phyloP scores from a whole-genome alignment of 345 rosid species.

The Brassica carinata region DNA sequence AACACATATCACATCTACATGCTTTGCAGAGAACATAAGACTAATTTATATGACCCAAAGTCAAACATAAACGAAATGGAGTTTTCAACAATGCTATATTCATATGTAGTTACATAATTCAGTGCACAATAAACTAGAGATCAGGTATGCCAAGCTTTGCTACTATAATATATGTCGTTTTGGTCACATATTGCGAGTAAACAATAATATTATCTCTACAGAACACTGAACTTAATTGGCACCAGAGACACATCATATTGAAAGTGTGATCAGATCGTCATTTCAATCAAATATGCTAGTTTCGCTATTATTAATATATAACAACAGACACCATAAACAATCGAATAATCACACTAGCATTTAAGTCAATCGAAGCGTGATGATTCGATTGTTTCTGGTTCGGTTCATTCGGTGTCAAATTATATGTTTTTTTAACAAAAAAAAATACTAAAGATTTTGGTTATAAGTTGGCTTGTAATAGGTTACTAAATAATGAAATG shows the following conservation, averaged over 20 bases:
- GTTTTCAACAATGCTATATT: not conserved
- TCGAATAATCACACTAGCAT: no score
- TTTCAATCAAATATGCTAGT: no score
- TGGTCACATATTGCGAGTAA: not conserved
- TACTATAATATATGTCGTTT: not conserved
- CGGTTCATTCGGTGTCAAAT: not conserved
- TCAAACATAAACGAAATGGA: not conserved
- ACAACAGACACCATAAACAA: no score
- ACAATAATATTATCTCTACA: not conserved
- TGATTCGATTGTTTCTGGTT: not conserved
- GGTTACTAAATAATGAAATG: no score
- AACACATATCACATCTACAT: not conserved
- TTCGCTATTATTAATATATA: no score
- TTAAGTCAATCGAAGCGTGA: no score
- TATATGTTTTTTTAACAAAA: no score
- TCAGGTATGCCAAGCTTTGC: not conserved
- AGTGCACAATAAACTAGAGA: not conserved
- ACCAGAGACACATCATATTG: no score
- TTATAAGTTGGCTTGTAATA: not conserved
- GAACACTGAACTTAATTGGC: not conserved
- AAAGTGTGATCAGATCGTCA: not conserved
- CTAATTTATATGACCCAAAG: not conserved
- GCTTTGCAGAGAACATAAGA: not conserved
- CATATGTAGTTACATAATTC: not conserved
- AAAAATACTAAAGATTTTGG: not conserved